Percentiles rank a stretch among this genome's conserved stretches.
phyloP scores from a whole-genome alignment of 768 basidiomycete species.

The Russula foetens region DNA sequence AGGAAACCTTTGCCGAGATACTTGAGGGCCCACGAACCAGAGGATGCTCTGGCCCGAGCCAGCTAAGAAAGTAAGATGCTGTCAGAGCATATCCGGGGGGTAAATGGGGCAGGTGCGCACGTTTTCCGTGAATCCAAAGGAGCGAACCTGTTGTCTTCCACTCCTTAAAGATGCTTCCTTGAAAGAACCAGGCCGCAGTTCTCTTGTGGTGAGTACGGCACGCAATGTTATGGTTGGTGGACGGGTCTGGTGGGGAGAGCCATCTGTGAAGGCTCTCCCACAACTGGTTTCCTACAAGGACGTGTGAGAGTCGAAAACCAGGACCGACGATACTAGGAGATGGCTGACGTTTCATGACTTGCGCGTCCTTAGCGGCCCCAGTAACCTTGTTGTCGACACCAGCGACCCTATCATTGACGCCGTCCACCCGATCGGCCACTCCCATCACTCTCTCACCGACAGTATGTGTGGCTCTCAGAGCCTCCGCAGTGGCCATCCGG shows the following conservation, averaged over 20 bases:
- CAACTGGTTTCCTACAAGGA: background rate
- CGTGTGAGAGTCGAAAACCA: background rate
- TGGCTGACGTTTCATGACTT: background rate
- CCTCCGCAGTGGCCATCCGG: background rate
- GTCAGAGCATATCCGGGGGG: background rate
- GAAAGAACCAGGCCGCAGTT: background rate
- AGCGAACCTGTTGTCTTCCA: constrained; percentile 1
- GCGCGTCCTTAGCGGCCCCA: background rate
- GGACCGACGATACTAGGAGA: background rate
- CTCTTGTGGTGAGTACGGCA: background rate
- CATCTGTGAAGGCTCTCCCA: background rate
- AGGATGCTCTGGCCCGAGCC: constrained; percentile 4
- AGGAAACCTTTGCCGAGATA: too few relatives aligned
- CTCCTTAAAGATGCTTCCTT: background rate
- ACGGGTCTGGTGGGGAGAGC: constrained; percentile 4
- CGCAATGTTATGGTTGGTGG: too few relatives aligned
- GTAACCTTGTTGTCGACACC: background rate
- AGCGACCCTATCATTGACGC: background rate
- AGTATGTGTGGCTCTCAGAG: background rate
- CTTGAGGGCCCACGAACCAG: too few relatives aligned
- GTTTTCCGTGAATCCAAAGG: background rate
- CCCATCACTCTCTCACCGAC: background rate
- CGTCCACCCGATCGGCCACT: background rate
- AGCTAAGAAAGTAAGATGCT: background rate
- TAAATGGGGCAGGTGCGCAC: background rate